Percentiles rank a stretch among this genome's conserved stretches.
phyloP scores from a whole-genome alignment of 176 grass and related monocot species.

The Poa annua region DNA sequence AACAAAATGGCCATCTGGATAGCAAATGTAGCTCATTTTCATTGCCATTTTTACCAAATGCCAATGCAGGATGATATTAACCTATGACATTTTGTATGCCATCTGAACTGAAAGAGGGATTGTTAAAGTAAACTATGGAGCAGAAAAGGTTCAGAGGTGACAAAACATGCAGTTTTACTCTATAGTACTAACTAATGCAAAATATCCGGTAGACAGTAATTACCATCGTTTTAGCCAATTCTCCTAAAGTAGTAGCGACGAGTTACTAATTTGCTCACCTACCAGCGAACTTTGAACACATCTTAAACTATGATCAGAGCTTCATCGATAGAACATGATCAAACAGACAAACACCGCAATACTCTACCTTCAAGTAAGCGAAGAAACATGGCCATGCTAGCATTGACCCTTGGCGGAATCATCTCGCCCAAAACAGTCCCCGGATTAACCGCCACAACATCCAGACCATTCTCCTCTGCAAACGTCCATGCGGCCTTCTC shows the following conservation, averaged over 20 bases:
- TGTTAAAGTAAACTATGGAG: not conserved
- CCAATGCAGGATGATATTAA: not conserved
- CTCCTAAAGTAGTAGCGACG: too few species aligned
- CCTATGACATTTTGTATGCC: not conserved
- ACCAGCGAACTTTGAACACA: not conserved
- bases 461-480: slow-evolving; percentile 75
- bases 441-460: slow-evolving; percentile 82
- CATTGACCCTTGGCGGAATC: slow-evolving; percentile 70
- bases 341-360: not conserved
- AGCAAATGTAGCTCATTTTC: not conserved
- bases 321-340: not conserved
- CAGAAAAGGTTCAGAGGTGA: not conserved
- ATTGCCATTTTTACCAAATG: not conserved
- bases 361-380: slow-evolving; percentile 59
- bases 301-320: too few species aligned
- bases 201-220: not conserved
- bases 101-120: not conserved
- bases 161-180: not conserved
- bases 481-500: slow-evolving; percentile 95
- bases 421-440: slow-evolving; percentile 76
- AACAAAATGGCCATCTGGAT: not conserved
- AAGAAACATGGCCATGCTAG: slow-evolving; percentile 75
- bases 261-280: not conserved
- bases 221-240: not conserved
- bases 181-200: not conserved